These are phyloP conservation scores for Zygoascus tannicola DNA, from an alignment of 805 yeast species.

Conservation along the genomic window DNA sequence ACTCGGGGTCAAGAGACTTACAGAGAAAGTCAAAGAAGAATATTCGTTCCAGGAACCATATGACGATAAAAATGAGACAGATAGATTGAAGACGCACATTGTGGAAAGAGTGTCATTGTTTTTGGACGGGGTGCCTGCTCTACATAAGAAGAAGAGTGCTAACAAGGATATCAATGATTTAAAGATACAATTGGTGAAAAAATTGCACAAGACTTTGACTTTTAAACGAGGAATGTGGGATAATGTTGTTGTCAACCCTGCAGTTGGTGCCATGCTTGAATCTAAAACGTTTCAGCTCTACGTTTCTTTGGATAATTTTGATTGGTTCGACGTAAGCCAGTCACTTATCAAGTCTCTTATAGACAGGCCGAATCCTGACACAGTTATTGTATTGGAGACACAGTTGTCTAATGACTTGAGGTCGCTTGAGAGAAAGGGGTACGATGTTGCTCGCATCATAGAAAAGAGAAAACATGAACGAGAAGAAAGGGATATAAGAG, in stretches of 20 bases:
- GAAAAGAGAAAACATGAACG: constrained; percentile 19
- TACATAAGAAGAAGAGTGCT: constrained; percentile 3
- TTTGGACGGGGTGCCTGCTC: constrained; percentile 18
- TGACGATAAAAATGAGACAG: constrained; percentile 3
- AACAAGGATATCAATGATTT: constrained; percentile 13
- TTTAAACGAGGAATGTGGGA: background rate
- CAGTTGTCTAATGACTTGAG: constrained; percentile 25
- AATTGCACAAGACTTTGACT: constrained; percentile 13
- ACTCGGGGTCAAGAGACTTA: constrained; percentile 26
- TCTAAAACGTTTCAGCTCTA: constrained; percentile 9
- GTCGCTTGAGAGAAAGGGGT: constrained; percentile 30
- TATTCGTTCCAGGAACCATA: constrained; percentile 5
- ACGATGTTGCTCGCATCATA: constrained; percentile 28
- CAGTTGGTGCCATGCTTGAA: background rate
- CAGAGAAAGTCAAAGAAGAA: constrained; percentile 21
- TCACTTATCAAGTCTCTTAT: constrained; percentile 24
- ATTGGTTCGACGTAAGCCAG: constrained; percentile 32
- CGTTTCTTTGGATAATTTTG: constrained; percentile 15
- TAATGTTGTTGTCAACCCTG: background rate
- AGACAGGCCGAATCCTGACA: constrained; percentile 29
- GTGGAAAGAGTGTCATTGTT: constrained; percentile 28
- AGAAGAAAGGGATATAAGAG: constrained; percentile 13
- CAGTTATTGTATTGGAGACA: constrained; percentile 30
- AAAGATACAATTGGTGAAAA: constrained; percentile 18
- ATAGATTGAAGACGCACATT: constrained; percentile 18